Conservation (phyloP, 139 green algal genomes). For the Deuterostichococcus epilithicus region DNA sequence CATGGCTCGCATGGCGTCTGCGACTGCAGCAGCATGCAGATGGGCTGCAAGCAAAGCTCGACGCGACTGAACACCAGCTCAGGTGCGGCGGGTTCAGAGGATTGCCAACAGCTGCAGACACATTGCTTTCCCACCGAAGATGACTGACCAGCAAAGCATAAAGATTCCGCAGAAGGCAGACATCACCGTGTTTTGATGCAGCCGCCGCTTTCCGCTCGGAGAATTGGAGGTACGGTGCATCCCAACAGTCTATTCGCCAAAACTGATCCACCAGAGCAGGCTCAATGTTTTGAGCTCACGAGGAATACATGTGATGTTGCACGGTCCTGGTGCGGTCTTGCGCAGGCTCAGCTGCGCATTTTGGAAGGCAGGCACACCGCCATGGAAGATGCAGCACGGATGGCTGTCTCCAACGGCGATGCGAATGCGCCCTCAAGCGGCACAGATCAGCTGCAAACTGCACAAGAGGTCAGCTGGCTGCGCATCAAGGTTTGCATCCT, state of each 20-base stretch:
- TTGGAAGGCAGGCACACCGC: background rate
- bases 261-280: background rate
- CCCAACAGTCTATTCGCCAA: background rate
- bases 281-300: background rate
- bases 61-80: background rate
- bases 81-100: too few relatives aligned
- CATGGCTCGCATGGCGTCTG: too few relatives aligned
- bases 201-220: background rate
- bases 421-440: background rate
- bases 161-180: too few relatives aligned
- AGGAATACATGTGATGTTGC: too few relatives aligned
- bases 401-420: background rate
- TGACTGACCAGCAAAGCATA: too few relatives aligned
- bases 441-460: constrained; percentile 1
- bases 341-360: background rate
- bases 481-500: constrained; percentile 7
- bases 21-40: background rate
- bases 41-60: background rate
- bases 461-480: constrained; percentile 14
- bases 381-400: background rate
- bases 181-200: background rate
- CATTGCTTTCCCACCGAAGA: too few relatives aligned
- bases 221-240: background rate
- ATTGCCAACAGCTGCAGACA: too few relatives aligned
- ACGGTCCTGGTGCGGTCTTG: background rate